A percentile compares a stretch with the other conserved stretches of the same genome.
These are phyloP conservation scores for Pichia sp. DNA, from an alignment of 1,139 yeast genomes.

Conservation along the genomic window DNA sequence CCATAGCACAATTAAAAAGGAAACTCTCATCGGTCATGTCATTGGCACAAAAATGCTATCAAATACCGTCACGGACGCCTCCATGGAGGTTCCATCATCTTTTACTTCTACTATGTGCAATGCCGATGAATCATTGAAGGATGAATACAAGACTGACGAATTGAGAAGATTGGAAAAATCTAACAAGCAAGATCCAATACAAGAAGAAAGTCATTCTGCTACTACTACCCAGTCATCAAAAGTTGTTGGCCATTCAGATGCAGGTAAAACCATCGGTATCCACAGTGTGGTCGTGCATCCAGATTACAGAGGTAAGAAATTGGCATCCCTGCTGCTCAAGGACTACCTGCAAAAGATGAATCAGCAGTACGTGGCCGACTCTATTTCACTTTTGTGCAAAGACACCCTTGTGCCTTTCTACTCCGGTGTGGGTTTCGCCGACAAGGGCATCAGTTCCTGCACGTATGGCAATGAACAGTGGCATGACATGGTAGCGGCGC, in stretches of 20 bases:
- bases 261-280: slow-evolving; percentile 68
- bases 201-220: slow-evolving; percentile 22
- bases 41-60: slow-evolving; percentile 69
- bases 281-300: slow-evolving; percentile 80
- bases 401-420: slow-evolving; percentile 67
- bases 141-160: slow-evolving; percentile 15
- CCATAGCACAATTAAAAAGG: slow-evolving; percentile 47
- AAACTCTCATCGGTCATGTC: slow-evolving; percentile 75
- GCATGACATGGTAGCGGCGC: slow-evolving; percentile 60
- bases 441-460: slow-evolving; percentile 56
- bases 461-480: slow-evolving; percentile 56
- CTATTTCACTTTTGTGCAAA: slow-evolving; percentile 69
- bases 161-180: slow-evolving; percentile 25
- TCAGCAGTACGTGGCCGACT: slow-evolving; percentile 80
- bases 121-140: slow-evolving; percentile 22
- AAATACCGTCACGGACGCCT: slow-evolving; percentile 49
- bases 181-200: no score
- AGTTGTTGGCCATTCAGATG: slow-evolving; percentile 68
- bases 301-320: slow-evolving; percentile 70
- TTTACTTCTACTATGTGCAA: slow-evolving; percentile 9
- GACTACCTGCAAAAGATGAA: slow-evolving; percentile 88
- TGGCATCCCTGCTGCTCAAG: slow-evolving; percentile 76
- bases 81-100: slow-evolving; percentile 57
- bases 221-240: not conserved
- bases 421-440: slow-evolving; percentile 68